These are phyloP conservation scores for Geranium rotundifolium DNA, from an alignment of 345 rosid species.

Conservation along the genomic window DNA sequence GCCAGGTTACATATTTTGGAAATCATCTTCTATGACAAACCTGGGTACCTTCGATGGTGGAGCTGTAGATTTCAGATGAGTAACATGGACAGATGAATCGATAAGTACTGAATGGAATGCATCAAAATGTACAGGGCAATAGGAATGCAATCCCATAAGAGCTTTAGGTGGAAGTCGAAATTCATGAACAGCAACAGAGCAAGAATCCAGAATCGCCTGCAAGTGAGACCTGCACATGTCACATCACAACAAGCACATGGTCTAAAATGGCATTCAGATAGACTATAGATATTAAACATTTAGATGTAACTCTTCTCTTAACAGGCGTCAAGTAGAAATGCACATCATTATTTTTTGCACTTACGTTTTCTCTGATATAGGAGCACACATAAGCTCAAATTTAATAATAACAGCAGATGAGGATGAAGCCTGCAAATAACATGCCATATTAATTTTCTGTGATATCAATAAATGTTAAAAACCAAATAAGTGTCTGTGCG, in stretches of 20 bases:
- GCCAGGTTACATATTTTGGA: slow-evolving; percentile 5
- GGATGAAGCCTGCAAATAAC: slow-evolving; percentile 40
- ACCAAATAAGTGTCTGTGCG: too few species aligned
- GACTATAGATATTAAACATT: slow-evolving; percentile 1
- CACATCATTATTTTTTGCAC: slow-evolving; percentile 3
- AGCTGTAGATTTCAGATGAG: slow-evolving; percentile 39
- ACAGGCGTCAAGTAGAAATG: neutral
- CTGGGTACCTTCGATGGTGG: slow-evolving; percentile 37
- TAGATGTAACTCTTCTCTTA: neutral
- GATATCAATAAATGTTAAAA: neutral
- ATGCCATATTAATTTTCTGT: slow-evolving; percentile 7
- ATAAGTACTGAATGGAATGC: slow-evolving; percentile 70
- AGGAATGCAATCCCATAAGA: slow-evolving; percentile 83
- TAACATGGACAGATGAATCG: slow-evolving; percentile 66
- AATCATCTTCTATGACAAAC: slow-evolving; percentile 34
- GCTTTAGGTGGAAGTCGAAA: slow-evolving; percentile 89
- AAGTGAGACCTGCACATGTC: slow-evolving; percentile 36
- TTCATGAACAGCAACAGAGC: slow-evolving; percentile 67
- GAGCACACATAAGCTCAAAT: slow-evolving; percentile 88
- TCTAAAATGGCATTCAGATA: neutral
- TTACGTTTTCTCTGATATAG: slow-evolving; percentile 42
- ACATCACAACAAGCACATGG: slow-evolving; percentile 5
- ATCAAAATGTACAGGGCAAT: slow-evolving; percentile 89
- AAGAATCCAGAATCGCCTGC: slow-evolving; percentile 39
- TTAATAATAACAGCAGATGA: slow-evolving; percentile 72